phyloP scores from a whole-genome alignment of 306 rosid species.

The Hylodesmum podocarpum region DNA sequence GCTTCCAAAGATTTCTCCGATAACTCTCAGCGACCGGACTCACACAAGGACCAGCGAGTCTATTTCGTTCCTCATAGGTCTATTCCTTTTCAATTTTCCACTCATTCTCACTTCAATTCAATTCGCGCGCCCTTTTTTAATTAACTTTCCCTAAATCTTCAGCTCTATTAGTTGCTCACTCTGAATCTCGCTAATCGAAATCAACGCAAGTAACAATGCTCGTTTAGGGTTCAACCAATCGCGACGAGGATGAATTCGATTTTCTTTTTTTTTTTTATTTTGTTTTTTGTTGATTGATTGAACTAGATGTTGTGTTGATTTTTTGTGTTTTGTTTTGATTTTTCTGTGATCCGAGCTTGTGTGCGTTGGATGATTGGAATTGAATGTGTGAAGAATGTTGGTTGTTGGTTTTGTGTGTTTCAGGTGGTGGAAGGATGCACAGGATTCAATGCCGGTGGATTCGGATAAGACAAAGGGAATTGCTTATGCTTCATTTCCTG shows the following conservation, averaged over 20 bases:
- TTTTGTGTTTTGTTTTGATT: neutral
- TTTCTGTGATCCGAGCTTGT: slow-evolving; percentile 47
- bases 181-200: neutral
- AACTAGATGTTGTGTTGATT: neutral
- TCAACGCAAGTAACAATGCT: slow-evolving; percentile 10
- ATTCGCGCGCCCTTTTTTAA: slow-evolving; percentile 10
- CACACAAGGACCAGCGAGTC: slow-evolving; percentile 67
- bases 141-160: slow-evolving; percentile 36
- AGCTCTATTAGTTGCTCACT: slow-evolving; percentile 12
- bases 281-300: neutral
- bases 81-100: slow-evolving; percentile 15
- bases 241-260: slow-evolving; percentile 10
- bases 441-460: slow-evolving; percentile 64
- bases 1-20: slow-evolving; percentile 65
- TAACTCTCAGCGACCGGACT: slow-evolving; percentile 48
- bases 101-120: slow-evolving; percentile 29
- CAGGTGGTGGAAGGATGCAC: slow-evolving; percentile 99
- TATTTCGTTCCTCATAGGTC: slow-evolving; percentile 96
- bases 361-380: slow-evolving; percentile 31
- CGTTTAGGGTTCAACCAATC: slow-evolving; percentile 25
- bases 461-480: slow-evolving; percentile 60
- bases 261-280: neutral
- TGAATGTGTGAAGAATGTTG: slow-evolving; percentile 7
- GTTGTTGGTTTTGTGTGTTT: slow-evolving; percentile 35
- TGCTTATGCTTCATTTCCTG: slow-evolving; percentile 53